phyloP scores from a whole-genome alignment of 345 rosid genomes.

The Aethionema arabicum region DNA sequence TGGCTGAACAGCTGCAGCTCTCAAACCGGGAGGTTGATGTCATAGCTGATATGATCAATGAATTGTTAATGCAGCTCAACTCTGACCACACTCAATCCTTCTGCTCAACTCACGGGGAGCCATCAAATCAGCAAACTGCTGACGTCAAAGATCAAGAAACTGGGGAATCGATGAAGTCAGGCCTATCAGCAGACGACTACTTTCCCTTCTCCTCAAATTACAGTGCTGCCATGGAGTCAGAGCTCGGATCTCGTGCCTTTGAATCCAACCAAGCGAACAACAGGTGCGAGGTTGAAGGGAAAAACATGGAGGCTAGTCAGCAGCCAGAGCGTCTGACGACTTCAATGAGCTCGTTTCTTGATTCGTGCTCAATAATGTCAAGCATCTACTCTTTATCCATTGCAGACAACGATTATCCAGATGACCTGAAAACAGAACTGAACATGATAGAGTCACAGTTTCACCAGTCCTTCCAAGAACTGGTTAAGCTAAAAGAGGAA shows the following conservation, averaged over 20 bases:
- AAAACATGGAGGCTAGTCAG: conserved; percentile 27
- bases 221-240: conserved; percentile 27
- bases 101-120: background rate
- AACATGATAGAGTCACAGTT: conserved; percentile 52
- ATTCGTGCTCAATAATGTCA: conserved; percentile 47
- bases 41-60: conserved; percentile 75
- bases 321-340: conserved; percentile 31
- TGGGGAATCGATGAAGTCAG: conserved; percentile 49
- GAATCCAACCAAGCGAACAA: conserved; percentile 24
- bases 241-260: background rate
- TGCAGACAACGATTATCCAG: conserved; percentile 40
- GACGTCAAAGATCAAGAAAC: conserved; percentile 31
- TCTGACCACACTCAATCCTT: conserved; percentile 40
- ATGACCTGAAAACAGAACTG: conserved; percentile 55
- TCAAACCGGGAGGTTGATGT: conserved; percentile 54
- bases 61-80: conserved; percentile 52
- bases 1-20: conserved; percentile 81
- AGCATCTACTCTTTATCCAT: conserved; percentile 41
- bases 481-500: conserved; percentile 62
- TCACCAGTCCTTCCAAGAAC: conserved; percentile 57
- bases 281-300: conserved; percentile 4
- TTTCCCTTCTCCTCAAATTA: conserved; percentile 37
- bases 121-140: conserved; percentile 25
- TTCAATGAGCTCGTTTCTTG: conserved; percentile 39
- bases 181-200: conserved; percentile 49